Percentiles rank a stretch among this genome's conserved stretches.
phyloP scores from a whole-genome alignment of 495 filamentous ascomycete genomes.

The Podospora tetraspora region DNA sequence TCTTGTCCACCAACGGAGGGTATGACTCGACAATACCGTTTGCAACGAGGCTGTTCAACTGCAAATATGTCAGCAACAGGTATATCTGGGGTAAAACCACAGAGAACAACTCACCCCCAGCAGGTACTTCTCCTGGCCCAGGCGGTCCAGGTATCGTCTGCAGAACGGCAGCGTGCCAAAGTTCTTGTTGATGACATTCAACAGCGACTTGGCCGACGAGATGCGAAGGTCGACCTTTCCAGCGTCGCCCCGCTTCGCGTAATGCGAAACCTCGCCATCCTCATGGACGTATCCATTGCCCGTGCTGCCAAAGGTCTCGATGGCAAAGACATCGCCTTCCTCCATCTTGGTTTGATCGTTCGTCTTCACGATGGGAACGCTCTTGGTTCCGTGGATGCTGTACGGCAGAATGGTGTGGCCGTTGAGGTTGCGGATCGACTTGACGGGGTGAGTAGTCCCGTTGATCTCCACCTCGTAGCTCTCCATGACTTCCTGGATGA shows the following conservation, averaged over 20 bases:
- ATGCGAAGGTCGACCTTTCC: conserved; percentile 62
- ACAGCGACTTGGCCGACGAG: conserved; percentile 71
- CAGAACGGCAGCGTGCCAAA: conserved; percentile 87
- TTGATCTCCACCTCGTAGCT: conserved; percentile 79
- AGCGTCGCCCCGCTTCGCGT: conserved; percentile 60
- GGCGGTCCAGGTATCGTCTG: conserved; percentile 75
- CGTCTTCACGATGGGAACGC: conserved; percentile 83
- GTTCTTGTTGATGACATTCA: conserved; percentile 87
- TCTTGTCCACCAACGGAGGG: conserved; percentile 83
- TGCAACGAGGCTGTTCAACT: conserved; percentile 84
- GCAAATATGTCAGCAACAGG: conserved; percentile 1
- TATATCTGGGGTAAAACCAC: neutral
- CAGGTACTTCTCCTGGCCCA: conserved; percentile 85
- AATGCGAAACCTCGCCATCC: conserved; percentile 78
- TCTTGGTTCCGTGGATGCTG: conserved; percentile 83
- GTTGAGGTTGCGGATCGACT: conserved; percentile 80
- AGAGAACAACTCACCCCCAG: conserved; percentile 56
- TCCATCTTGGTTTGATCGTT: conserved; percentile 84
- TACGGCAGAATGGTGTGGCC: conserved; percentile 84
- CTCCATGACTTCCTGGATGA: conserved; percentile 85
- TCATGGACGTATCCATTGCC: conserved; percentile 80
- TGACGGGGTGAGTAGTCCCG: conserved; percentile 73
- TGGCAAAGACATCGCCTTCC: conserved; percentile 87
- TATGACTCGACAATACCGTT: conserved; percentile 86
- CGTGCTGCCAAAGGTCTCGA: conserved; percentile 91